Evolutionary conservation across 2,329 filamentous ascomycete species (phyloP), one percentile per base, ranked within the genome.

Genomic region (Beauveria scarabaeidicola): DNA sequence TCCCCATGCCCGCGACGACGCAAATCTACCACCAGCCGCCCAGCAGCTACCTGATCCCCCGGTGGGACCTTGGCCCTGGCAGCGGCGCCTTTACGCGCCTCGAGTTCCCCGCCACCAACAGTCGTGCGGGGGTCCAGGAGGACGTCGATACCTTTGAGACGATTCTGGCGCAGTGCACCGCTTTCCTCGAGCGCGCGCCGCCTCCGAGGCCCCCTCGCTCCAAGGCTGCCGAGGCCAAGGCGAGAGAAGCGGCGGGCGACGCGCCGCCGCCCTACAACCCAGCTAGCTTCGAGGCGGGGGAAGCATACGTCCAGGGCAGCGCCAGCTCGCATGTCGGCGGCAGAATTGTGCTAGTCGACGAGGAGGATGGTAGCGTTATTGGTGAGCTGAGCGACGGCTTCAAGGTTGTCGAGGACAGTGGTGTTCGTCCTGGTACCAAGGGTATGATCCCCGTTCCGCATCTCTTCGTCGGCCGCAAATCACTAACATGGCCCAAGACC

Each of bases 1-100:
- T 97, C 6, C 90, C 94, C 6, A 81, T 97, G 15, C 94, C 94
- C 13, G 93, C 93, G 19, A 97, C 92, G 0, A 97, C 94, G 0
- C 93, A 97, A 72, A 94, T 99, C 71, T 97, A 96, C 75, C 91
- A 96, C 73, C 91, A 97, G 75, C 91, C 92, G 7, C 93, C 93
- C 0, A 85, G 81, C 64, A 96, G 90, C 77, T 97, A 97, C 70
- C 80, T 97, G 51, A 96, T 99, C 63, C 94, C 94, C 17, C 86
- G 93, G 65, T 97, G 93, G 91, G 93, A 97, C 69, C 77, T 97
- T 17, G 92, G 91, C 4, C 90, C 89, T 1, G 89, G 94, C 60
- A 88, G 87, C 64, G 92, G 91, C 61, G 90, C 91, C 19, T 97
- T 97, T 70, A 97, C 93, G 21, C 83, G 91, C 59, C 91, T 99